Percentiles rank a stretch among this genome's conserved stretches.
Conservation (phyloP, 2,329 filamentous ascomycete species). For the Trichoderma sp. region DNA sequence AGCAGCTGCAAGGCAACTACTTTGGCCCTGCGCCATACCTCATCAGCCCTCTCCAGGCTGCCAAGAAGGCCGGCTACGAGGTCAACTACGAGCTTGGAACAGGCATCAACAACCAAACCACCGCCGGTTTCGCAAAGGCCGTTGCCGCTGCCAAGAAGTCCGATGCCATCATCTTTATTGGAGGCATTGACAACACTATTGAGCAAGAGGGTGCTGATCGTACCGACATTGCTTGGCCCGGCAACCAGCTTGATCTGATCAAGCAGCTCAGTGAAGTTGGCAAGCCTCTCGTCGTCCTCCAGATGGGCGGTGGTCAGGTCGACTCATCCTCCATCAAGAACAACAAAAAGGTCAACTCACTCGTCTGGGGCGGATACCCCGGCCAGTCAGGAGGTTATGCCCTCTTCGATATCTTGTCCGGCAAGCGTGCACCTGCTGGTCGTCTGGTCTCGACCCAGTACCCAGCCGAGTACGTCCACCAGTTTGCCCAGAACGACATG, state of each 20-base stretch:
- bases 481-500: slow-evolving; percentile 58
- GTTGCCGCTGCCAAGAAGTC: slow-evolving; percentile 43
- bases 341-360: slow-evolving; percentile 46
- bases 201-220: slow-evolving; percentile 56
- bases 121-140: slow-evolving; percentile 29
- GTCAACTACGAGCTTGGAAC: slow-evolving; percentile 18
- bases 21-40: slow-evolving; percentile 53
- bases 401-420: slow-evolving; percentile 54
- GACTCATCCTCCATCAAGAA: slow-evolving; percentile 53
- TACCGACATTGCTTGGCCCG: slow-evolving; percentile 51
- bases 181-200: slow-evolving; percentile 55
- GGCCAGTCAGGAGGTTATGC: slow-evolving; percentile 60
- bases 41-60: slow-evolving; percentile 55
- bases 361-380: slow-evolving; percentile 61
- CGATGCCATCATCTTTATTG: slow-evolving; percentile 55
- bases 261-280: slow-evolving; percentile 36
- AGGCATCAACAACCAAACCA: neutral
- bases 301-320: slow-evolving; percentile 51
- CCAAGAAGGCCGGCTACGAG: slow-evolving; percentile 5
- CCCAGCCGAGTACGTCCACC: slow-evolving; percentile 50
- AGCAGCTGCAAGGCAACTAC: slow-evolving; percentile 33
- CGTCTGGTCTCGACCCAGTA: slow-evolving; percentile 58
- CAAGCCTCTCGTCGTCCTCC: slow-evolving; percentile 54
- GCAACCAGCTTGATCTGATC: slow-evolving; percentile 54
- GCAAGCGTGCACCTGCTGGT: slow-evolving; percentile 52